phyloP scores from a whole-genome alignment of 176 grass and related monocot genomes.

The Hordeum vulgare region DNA sequence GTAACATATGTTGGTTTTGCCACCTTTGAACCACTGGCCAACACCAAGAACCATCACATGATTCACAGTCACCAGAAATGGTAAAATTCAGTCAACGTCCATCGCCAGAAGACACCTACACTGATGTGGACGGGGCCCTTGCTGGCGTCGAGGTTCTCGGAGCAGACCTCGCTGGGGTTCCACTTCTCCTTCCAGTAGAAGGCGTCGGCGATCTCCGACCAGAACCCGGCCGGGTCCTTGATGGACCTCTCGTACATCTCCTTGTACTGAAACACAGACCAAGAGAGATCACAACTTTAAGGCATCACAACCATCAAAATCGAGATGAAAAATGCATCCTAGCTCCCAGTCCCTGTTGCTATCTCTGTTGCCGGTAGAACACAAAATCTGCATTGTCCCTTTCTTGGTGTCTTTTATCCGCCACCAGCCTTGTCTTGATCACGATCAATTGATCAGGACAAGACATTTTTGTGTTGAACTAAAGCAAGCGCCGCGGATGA shows the following conservation, averaged over 20 bases:
- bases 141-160: slow-evolving; percentile 75
- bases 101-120: slow-evolving; percentile 16
- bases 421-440: not conserved
- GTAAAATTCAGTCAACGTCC: slow-evolving; percentile 12
- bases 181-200: slow-evolving; percentile 98
- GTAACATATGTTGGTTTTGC: slow-evolving; percentile 90
- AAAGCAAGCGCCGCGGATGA: not conserved
- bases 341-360: not conserved
- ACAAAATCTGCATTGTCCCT: slow-evolving; percentile 5
- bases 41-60: slow-evolving; percentile 6
- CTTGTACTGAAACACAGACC: slow-evolving; percentile 40
- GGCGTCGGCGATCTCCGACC: slow-evolving; percentile 73
- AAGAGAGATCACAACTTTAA: slow-evolving; percentile 19
- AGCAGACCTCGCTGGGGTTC: slow-evolving; percentile 66
- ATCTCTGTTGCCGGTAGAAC: not conserved
- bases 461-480: not conserved
- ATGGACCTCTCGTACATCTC: slow-evolving; percentile 88
- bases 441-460: slow-evolving; percentile 33
- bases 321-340: not conserved
- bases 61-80: not conserved
- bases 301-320: not conserved
- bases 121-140: slow-evolving; percentile 58
- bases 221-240: slow-evolving; percentile 70
- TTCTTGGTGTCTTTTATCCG: not conserved
- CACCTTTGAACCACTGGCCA: slow-evolving; percentile 88